phyloP scores from a whole-genome alignment of 2,329 filamentous ascomycete species.

The Talaromyces amestolkiae region DNA sequence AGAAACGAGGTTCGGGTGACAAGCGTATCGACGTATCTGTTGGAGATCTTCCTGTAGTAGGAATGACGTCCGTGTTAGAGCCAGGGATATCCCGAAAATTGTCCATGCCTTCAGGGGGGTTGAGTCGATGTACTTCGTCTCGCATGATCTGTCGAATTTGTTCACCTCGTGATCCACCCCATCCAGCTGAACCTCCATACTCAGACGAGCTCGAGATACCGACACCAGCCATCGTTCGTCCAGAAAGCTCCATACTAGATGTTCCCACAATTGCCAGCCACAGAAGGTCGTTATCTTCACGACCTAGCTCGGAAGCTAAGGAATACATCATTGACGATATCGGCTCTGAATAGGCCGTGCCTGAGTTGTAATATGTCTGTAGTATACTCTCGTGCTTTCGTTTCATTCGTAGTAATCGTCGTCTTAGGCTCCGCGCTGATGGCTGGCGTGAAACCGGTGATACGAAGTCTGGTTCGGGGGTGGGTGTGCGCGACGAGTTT shows the following conservation, averaged over 20 bases:
- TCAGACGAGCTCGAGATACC: conserved; percentile 59
- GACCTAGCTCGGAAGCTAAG: conserved; percentile 86
- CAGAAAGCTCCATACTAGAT: conserved; percentile 89
- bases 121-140: conserved; percentile 90
- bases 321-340: conserved; percentile 94
- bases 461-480: conserved; percentile 41
- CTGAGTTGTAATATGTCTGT: conserved; percentile 78
- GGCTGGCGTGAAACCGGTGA: conserved; percentile 55
- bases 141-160: conserved; percentile 80
- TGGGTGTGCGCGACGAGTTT: conserved; percentile 47
- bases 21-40: conserved; percentile 89
- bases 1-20: conserved; percentile 88
- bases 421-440: conserved; percentile 69
- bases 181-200: conserved; percentile 61
- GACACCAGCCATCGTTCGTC: conserved; percentile 76
- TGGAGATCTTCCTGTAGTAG: conserved; percentile 80
- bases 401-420: conserved; percentile 70
- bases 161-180: conserved; percentile 78
- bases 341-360: conserved; percentile 89
- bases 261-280: conserved; percentile 95
- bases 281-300: conserved; percentile 92
- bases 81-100: conserved; percentile 60
- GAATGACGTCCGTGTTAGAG: conserved; percentile 77
- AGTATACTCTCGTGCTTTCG: conserved; percentile 74
- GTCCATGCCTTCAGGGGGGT: conserved; percentile 67